Evolutionary conservation across 352 stramenopile genomes (phyloP).

Genomic region (Phytophthora pluvialis): DNA sequence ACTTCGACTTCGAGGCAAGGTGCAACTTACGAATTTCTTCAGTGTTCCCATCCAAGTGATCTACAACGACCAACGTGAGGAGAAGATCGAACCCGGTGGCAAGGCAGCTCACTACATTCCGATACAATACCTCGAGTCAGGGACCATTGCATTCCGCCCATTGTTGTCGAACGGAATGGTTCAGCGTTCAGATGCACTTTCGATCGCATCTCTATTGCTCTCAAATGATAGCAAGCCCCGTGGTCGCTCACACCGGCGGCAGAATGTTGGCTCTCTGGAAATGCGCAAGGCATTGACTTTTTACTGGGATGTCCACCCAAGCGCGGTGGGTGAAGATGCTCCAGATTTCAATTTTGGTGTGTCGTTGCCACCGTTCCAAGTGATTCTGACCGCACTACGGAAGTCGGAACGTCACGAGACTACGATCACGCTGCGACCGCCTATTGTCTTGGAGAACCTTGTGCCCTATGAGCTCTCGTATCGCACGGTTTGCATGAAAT

Average conservation of each 20-base stretch:
- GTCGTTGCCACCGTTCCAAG: constrained; percentile 70
- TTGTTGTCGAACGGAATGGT: constrained; percentile 64
- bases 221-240: constrained; percentile 39
- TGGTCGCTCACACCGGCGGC: constrained; percentile 35
- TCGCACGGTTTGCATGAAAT: constrained; percentile 82
- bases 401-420: constrained; percentile 85
- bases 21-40: constrained; percentile 82
- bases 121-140: constrained; percentile 78
- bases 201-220: constrained; percentile 64
- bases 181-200: constrained; percentile 60
- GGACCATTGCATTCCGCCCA: constrained; percentile 78
- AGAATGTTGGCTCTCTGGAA: constrained; percentile 66
- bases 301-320: constrained; percentile 76
- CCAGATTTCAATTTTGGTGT: constrained; percentile 46
- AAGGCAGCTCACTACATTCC: constrained; percentile 74
- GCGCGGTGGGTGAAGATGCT: constrained; percentile 9
- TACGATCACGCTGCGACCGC: constrained; percentile 68
- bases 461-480: constrained; percentile 77
- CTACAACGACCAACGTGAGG: constrained; percentile 72
- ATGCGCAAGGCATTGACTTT: constrained; percentile 74
- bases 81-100: constrained; percentile 56
- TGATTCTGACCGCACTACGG: constrained; percentile 70
- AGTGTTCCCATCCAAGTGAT: constrained; percentile 72
- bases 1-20: constrained; percentile 76
- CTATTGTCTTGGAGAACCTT: constrained; percentile 80